phyloP scores from a whole-genome alignment of 2,329 filamentous ascomycete genomes.

The Aspergillus luchuensis region DNA sequence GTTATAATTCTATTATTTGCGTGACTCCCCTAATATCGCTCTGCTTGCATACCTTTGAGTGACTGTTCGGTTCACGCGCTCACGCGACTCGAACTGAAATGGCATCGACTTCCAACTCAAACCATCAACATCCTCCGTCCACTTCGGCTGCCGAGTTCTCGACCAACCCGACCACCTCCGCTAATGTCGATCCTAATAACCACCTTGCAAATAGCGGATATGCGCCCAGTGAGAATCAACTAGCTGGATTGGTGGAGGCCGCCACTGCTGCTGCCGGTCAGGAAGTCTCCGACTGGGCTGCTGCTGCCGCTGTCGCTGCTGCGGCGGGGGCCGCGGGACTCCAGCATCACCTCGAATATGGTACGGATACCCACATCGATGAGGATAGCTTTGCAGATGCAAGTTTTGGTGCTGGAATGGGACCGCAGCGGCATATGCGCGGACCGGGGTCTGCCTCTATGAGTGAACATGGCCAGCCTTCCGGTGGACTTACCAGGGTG shows the following conservation, averaged over 20 bases:
- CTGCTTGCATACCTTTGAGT: neutral
- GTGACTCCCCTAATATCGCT: neutral
- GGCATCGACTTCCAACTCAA: slow-evolving; percentile 32
- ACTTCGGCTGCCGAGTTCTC: slow-evolving; percentile 33
- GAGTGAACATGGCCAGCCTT: slow-evolving; percentile 32
- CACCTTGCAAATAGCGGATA: slow-evolving; percentile 34
- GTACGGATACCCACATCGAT: slow-evolving; percentile 41
- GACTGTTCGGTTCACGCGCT: neutral
- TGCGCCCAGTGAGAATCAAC: slow-evolving; percentile 45
- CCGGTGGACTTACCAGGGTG: slow-evolving; percentile 34
- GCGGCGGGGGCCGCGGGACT: slow-evolving; percentile 50
- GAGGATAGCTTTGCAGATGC: slow-evolving; percentile 44
- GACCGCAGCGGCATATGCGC: slow-evolving; percentile 31
- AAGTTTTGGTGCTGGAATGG: slow-evolving; percentile 33
- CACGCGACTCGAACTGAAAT: slow-evolving; percentile 19
- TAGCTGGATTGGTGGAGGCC: slow-evolving; percentile 50
- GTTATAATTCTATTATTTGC: neutral
- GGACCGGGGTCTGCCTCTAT: slow-evolving; percentile 24
- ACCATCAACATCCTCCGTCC: slow-evolving; percentile 32
- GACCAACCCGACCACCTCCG: slow-evolving; percentile 26
- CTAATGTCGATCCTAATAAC: slow-evolving; percentile 35
- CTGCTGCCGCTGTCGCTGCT: slow-evolving; percentile 49
- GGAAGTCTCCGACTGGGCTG: slow-evolving; percentile 45
- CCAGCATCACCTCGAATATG: slow-evolving; percentile 45
- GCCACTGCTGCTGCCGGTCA: slow-evolving; percentile 49